Evolutionary conservation across 306 rosid species (phyloP), one percentile per base, ranked within the genome.

Genomic region (Lathyrus oleraceus): DNA sequence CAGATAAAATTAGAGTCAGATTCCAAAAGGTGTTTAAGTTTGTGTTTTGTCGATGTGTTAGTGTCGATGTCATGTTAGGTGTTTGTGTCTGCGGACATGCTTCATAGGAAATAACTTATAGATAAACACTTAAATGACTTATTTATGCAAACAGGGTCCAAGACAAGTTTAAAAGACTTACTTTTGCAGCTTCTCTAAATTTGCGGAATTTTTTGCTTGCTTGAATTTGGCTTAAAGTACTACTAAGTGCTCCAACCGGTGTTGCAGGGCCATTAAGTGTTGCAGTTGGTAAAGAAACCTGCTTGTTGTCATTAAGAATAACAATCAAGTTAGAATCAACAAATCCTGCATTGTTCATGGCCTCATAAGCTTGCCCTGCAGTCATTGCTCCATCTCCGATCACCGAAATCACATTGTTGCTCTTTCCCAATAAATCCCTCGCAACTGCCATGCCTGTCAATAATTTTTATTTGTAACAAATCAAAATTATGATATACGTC

Each of bases 341-440:
- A 60, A 70, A 94, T 54, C 98, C 97, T 47, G 97, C 96, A 47
- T 94, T 94, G 76, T 90, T 94, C 97, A 94, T 78, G 58, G 98
- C 98, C 76, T 94, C 98, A 17, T 94, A 94, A 42, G 97, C 98
- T 84, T 90, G 96, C 35, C 98, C 98, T 6, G 96, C 98, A 23
- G 98, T 90, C 92, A 94, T 87, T 62, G 96, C 97, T 35, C 98
- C 97, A 79, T 94, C 97, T 68, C 97, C 97, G 27, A 94, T 94
- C 80, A 94, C 98, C 5, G 97, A 87, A 63, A 94, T 84, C 15
- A 94, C 80, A 44, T 61, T 83, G 78, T 88, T 90, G 61, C 81
- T 78, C 69, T 90, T 94, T 74, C 95, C 96, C 28, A 88, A 73
- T 13, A 94, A 84, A 81, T 90, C 98, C 71, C 98, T 85, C 25